phyloP scores from a whole-genome alignment of 2,329 filamentous ascomycete species.

The Rosellinia necatrix region DNA sequence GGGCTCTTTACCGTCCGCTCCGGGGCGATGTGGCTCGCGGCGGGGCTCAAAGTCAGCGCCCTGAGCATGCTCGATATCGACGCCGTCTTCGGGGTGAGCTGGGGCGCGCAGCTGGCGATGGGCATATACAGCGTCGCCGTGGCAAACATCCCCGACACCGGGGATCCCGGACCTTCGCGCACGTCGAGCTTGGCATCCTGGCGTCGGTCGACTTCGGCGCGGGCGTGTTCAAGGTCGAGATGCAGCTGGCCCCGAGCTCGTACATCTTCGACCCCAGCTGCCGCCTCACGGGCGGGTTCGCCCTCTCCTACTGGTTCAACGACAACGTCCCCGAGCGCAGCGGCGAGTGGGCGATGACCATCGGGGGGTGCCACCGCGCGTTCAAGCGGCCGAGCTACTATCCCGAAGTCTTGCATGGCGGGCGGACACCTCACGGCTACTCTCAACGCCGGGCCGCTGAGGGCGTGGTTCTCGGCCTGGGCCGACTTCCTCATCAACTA shows the following conservation, averaged over 20 bases:
- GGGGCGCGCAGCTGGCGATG: neutral
- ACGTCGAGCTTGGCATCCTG: neutral
- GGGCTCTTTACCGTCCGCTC: neutral
- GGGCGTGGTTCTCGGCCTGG: neutral
- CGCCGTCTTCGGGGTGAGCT: neutral
- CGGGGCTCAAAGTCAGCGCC: neutral
- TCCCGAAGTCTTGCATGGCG: conserved; percentile 2
- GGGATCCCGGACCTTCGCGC: neutral
- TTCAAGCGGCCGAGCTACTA: neutral
- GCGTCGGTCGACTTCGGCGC: neutral
- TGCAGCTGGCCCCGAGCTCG: neutral
- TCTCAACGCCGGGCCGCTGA: neutral
- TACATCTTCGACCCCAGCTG: neutral
- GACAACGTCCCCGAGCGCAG: neutral
- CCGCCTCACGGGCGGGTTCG: neutral
- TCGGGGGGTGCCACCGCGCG: conserved; percentile 3
- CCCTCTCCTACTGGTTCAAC: conserved; percentile 10
- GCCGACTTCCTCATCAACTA: conserved; percentile 6
- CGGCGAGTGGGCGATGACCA: conserved; percentile 1
- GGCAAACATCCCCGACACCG: neutral
- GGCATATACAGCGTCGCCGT: neutral
- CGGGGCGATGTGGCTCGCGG: neutral
- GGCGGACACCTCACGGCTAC: neutral
- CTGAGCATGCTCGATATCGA: neutral
- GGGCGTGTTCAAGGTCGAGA: neutral